Percentiles rank a stretch among this genome's conserved stretches.
Conservation (phyloP, 768 basidiomycete species). For the Phylloporus scabripes region DNA sequence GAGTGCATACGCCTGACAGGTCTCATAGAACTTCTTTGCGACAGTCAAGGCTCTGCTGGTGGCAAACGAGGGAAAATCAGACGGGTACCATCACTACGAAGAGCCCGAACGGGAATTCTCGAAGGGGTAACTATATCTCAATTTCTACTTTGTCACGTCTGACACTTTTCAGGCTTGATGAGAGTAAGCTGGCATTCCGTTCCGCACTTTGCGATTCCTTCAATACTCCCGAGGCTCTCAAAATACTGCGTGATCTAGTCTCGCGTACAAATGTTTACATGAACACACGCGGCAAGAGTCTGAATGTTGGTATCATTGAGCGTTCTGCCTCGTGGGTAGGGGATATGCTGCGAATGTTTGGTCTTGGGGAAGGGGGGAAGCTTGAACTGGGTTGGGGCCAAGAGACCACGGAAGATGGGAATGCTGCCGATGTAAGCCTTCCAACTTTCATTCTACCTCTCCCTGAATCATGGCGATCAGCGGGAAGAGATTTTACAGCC, state of each 20-base stretch:
- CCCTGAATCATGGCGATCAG: constrained; percentile 35
- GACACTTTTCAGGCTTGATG: constrained; percentile 50
- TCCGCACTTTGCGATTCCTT: constrained; percentile 92
- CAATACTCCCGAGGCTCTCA: constrained; percentile 85
- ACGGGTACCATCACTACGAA: constrained; percentile 63
- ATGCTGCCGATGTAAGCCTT: constrained; percentile 42
- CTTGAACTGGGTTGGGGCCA: constrained; percentile 85
- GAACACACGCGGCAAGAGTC: constrained; percentile 50
- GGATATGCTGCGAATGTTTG: constrained; percentile 72
- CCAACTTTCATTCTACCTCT: not conserved
- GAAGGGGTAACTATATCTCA: constrained; percentile 42
- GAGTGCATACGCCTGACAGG: constrained; percentile 1
- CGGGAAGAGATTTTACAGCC: constrained; percentile 84
- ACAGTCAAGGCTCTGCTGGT: constrained; percentile 74
- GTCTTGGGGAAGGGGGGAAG: constrained; percentile 65
- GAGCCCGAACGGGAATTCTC: constrained; percentile 64
- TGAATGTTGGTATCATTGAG: constrained; percentile 61
- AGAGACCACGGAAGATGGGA: constrained; percentile 36
- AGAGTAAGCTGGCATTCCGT: constrained; percentile 74
- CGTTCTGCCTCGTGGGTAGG: constrained; percentile 65
- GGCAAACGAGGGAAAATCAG: constrained; percentile 43
- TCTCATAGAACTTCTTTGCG: constrained; percentile 85
- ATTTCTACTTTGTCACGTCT: constrained; percentile 7
- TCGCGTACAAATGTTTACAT: constrained; percentile 87
- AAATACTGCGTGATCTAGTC: constrained; percentile 72